These are phyloP conservation scores for Scolecobasidium constrictum DNA, from an alignment of 2,329 filamentous ascomycete species.

Conservation along the genomic window DNA sequence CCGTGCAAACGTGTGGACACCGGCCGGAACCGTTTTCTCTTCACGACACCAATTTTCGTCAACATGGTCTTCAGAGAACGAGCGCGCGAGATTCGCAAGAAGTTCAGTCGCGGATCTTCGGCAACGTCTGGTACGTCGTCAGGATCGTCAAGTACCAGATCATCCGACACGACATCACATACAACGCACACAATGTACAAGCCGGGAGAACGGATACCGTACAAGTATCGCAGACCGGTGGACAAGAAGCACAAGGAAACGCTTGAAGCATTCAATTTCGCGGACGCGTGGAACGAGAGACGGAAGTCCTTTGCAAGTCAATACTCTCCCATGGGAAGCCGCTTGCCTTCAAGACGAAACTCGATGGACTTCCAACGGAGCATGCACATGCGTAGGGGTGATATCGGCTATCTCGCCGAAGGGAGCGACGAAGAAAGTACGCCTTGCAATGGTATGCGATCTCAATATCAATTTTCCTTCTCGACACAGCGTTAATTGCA, in stretches of 20 bases:
- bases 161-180: not conserved
- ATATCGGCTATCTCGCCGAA: slow-evolving; percentile 26
- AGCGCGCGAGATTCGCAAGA: not conserved
- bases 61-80: not conserved
- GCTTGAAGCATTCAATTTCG: slow-evolving; percentile 36
- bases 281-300: slow-evolving; percentile 34
- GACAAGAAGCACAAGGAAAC: slow-evolving; percentile 39
- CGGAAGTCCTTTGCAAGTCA: slow-evolving; percentile 33
- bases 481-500: slow-evolving; percentile 7
- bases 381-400: slow-evolving; percentile 16
- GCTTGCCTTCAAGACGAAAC: slow-evolving; percentile 22
- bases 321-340: slow-evolving; percentile 40
- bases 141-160: not conserved
- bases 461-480: slow-evolving; percentile 4
- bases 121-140: not conserved
- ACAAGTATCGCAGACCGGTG: slow-evolving; percentile 38
- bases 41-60: not conserved
- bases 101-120: not conserved
- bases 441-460: slow-evolving; percentile 28
- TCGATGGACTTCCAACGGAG: slow-evolving; percentile 19
- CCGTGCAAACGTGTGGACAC: not conserved
- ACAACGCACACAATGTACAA: slow-evolving; percentile 31
- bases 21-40: not conserved
- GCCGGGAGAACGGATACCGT: slow-evolving; percentile 40
- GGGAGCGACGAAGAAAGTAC: slow-evolving; percentile 33